Evolutionary conservation across 1,284 basidiomycete species (phyloP).

Genomic region (Melampsora larici-populina): DNA sequence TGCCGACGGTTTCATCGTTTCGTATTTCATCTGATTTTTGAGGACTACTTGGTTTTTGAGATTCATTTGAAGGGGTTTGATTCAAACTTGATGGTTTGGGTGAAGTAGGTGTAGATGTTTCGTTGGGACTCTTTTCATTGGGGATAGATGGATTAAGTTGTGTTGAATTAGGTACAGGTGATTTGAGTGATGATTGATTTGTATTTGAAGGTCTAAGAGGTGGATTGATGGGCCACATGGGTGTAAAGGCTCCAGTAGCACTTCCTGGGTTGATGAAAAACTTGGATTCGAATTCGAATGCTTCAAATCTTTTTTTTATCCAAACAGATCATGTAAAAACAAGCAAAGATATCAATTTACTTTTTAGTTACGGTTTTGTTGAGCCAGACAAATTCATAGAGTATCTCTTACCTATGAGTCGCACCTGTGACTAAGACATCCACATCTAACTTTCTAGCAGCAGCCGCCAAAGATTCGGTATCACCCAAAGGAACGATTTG

Average conservation of each 20-base stretch:
- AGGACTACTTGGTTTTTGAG: too few species aligned
- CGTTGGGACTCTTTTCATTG: conserved; percentile 18
- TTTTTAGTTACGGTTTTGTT: not conserved
- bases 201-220: not conserved
- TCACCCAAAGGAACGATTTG: conserved; percentile 91
- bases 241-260: conserved; percentile 75
- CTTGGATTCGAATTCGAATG: conserved; percentile 79
- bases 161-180: conserved; percentile 2
- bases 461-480: conserved; percentile 76
- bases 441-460: conserved; percentile 93
- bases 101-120: not conserved
- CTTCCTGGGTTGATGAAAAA: conserved; percentile 97
- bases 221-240: conserved; percentile 25
- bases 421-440: conserved; percentile 91
- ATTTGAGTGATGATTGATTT: conserved; percentile 10
- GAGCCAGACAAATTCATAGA: not conserved
- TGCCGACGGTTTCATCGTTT: not conserved
- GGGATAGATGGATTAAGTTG: not conserved
- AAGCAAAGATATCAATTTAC: not conserved
- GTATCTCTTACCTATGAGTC: conserved; percentile 78
- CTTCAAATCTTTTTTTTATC: conserved; percentile 71
- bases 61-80: not conserved
- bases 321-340: not conserved
- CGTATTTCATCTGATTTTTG: not conserved
- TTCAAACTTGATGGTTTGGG: not conserved